Evolutionary conservation across 192 early-diverging fungal genomes (phyloP).

Genomic region (Mortierella antarctica): DNA sequence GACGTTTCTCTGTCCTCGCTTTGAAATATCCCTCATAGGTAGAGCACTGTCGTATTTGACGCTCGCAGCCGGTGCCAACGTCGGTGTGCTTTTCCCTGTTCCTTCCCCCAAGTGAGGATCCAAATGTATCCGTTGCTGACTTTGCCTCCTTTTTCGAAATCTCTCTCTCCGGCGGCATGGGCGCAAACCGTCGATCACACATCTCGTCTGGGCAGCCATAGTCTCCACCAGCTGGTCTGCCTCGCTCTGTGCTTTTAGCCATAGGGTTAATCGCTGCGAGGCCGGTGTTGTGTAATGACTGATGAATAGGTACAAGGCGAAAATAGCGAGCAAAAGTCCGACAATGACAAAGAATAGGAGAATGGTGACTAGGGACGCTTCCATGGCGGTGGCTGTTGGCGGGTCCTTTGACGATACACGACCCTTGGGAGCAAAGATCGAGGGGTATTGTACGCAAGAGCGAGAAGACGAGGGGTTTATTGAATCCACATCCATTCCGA

Average conservation of each 20-base stretch:
- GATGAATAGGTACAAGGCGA: slow-evolving; percentile 63
- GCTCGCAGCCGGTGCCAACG: slow-evolving; percentile 18
- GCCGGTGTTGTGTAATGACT: slow-evolving; percentile 61
- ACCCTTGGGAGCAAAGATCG: too few relatives aligned
- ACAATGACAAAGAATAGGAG: slow-evolving; percentile 63
- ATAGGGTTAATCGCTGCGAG: slow-evolving; percentile 62
- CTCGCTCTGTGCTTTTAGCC: slow-evolving; percentile 68
- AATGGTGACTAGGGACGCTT: slow-evolving; percentile 32
- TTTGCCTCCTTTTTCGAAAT: slow-evolving; percentile 9
- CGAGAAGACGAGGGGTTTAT: too few relatives aligned
- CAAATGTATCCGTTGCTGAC: slow-evolving; percentile 16
- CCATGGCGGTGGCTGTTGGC: slow-evolving; percentile 1
- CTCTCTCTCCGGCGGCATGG: slow-evolving; percentile 61
- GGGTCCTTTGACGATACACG: background rate
- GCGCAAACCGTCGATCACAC: slow-evolving; percentile 59
- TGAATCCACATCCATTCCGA: too few relatives aligned
- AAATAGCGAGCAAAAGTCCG: slow-evolving; percentile 56
- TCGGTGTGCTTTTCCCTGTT: background rate
- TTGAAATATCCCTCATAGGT: background rate
- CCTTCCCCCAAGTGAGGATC: background rate
- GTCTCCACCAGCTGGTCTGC: slow-evolving; percentile 69
- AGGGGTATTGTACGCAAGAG: too few relatives aligned
- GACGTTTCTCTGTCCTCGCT: too few relatives aligned
- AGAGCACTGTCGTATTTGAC: slow-evolving; percentile 7
- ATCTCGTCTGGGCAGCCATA: slow-evolving; percentile 59